Evolutionary conservation across 495 filamentous ascomycete species (phyloP).

Genomic region (Tuber indicum): DNA sequence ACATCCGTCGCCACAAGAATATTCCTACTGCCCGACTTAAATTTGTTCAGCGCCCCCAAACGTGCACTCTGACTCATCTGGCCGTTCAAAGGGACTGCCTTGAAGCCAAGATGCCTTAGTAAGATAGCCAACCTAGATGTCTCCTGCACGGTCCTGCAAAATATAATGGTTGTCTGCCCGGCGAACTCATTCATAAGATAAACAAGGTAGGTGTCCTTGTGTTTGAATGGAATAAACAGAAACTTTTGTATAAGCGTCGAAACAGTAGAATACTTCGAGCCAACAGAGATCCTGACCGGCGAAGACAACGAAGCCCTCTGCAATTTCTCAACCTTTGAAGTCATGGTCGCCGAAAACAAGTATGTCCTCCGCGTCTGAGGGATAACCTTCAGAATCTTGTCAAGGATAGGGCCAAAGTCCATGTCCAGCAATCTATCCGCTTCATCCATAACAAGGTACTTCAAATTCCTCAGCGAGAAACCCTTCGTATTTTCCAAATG

Average conservation of each 20-base stretch:
- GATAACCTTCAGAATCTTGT: conserved; percentile 86
- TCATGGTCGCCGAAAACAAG: conserved; percentile 92
- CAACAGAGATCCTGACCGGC: conserved; percentile 68
- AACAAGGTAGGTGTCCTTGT: conserved; percentile 87
- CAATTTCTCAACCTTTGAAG: conserved; percentile 80
- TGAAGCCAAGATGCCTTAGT: conserved; percentile 69
- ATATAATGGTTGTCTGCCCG: conserved; percentile 80
- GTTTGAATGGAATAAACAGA: conserved; percentile 75
- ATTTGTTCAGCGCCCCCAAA: conserved; percentile 79
- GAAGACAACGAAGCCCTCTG: conserved; percentile 80
- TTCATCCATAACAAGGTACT: conserved; percentile 91
- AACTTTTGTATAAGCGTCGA: conserved; percentile 74
- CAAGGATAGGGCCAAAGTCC: conserved; percentile 86
- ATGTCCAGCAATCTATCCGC: conserved; percentile 87
- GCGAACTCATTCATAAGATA: conserved; percentile 76
- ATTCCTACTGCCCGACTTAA: conserved; percentile 64
- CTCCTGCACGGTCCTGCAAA: conserved; percentile 88
- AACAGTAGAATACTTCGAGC: conserved; percentile 79
- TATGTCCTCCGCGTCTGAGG: conserved; percentile 74
- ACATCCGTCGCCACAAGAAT: conserved; percentile 96
- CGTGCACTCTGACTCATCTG: conserved; percentile 79
- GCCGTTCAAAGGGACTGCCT: conserved; percentile 86
- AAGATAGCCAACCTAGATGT: conserved; percentile 77
- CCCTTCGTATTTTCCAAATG: conserved; percentile 96
- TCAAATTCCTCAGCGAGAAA: conserved; percentile 69